Evolutionary conservation across 2,329 filamentous ascomycete species (phyloP).

Genomic region (Talaromyces sp.): DNA sequence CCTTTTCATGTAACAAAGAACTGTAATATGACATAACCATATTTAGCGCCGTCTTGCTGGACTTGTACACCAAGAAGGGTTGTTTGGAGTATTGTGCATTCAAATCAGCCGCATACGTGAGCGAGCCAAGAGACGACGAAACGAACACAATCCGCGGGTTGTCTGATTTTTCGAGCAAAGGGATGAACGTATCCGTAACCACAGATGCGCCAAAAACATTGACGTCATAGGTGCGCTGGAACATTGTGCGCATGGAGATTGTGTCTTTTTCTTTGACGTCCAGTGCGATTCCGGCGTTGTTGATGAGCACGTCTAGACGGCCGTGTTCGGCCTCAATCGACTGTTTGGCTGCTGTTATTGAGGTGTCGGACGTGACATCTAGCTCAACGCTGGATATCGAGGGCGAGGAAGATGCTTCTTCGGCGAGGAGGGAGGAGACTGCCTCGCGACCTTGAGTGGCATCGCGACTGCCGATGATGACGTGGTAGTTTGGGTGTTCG

Average conservation of each 20-base stretch:
- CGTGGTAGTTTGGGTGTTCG: constrained; percentile 9
- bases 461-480: constrained; percentile 14
- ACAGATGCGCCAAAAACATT: constrained; percentile 31
- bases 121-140: constrained; percentile 25
- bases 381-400: constrained; percentile 1
- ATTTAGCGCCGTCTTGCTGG: constrained; percentile 45
- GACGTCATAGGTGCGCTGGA: constrained; percentile 23
- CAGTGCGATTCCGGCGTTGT: constrained; percentile 13
- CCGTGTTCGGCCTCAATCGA: background rate
- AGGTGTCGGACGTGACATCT: constrained; percentile 14
- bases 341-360: constrained; percentile 3
- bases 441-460: constrained; percentile 3
- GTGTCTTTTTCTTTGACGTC: constrained; percentile 7
- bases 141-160: constrained; percentile 28
- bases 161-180: constrained; percentile 25
- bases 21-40: constrained; percentile 45
- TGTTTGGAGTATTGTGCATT: constrained; percentile 19
- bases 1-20: constrained; percentile 35
- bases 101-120: constrained; percentile 22
- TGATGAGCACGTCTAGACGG: constrained; percentile 16
- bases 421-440: background rate
- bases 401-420: background rate
- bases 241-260: constrained; percentile 18
- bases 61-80: constrained; percentile 33
- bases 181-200: constrained; percentile 27